Conservation (phyloP, 2,329 filamentous ascomycete genomes). For the Xylariaceae sp. region DNA sequence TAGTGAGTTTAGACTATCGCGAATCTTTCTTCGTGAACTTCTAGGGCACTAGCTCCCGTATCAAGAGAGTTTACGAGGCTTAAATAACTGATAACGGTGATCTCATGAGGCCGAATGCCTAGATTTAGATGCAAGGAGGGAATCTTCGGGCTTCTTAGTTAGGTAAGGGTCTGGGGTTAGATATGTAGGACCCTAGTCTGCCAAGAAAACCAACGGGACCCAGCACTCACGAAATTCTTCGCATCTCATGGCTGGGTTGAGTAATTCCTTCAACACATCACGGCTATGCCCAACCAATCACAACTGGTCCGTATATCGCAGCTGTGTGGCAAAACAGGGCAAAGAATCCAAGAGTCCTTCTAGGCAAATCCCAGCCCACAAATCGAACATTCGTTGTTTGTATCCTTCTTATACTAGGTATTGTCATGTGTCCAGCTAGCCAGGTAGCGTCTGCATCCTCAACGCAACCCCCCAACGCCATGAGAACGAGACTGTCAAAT, state of each 20-base stretch:
- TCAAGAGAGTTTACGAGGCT: too few species aligned
- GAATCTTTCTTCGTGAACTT: too few species aligned
- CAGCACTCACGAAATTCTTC: background rate
- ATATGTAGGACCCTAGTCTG: background rate
- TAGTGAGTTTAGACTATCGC: too few species aligned
- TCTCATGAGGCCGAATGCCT: too few species aligned
- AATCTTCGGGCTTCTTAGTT: constrained; percentile 15
- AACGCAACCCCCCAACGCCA: background rate
- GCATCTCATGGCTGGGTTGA: too few species aligned
- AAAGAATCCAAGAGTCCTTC: constrained; percentile 16
- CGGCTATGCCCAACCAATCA: constrained; percentile 17
- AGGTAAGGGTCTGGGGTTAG: constrained; percentile 13
- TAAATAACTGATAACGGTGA: too few species aligned
- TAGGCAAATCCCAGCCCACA: constrained; percentile 25
- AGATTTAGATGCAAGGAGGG: background rate
- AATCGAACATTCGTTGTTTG: background rate
- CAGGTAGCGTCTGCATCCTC: background rate
- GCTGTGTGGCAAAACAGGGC: constrained; percentile 7
- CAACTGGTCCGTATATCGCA: constrained; percentile 11
- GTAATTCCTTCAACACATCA: constrained; percentile 5
- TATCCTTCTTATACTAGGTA: background rate
- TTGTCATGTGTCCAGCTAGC: too few species aligned
- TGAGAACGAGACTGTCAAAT: background rate
- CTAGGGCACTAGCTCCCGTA: too few species aligned
- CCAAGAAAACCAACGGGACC: constrained; percentile 11